These are phyloP conservation scores for Talaromyces verruculosus DNA, from an alignment of 2,329 filamentous ascomycete species.

Conservation along the genomic window DNA sequence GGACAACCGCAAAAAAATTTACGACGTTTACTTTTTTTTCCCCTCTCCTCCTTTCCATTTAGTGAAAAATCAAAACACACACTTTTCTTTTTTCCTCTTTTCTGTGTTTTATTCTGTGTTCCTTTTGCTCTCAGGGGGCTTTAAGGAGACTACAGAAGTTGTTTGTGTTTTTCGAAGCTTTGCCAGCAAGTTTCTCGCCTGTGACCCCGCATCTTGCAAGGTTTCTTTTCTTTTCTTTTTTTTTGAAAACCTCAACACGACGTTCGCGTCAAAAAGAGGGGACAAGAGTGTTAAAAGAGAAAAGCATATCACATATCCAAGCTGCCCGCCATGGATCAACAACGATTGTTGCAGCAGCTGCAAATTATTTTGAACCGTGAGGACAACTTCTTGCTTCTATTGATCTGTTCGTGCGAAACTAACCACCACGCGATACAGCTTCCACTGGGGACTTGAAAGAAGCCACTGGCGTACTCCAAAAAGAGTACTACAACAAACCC, in stretches of 20 bases:
- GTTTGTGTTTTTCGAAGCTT: constrained; percentile 1
- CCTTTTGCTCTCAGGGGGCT: neutral
- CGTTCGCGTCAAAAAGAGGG: constrained; percentile 14
- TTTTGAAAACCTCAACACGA: constrained; percentile 11
- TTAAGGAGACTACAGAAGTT: neutral
- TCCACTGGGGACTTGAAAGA: constrained; percentile 87
- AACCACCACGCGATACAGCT: constrained; percentile 53
- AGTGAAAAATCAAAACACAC: constrained; percentile 3
- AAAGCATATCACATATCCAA: neutral
- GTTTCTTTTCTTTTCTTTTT: constrained; percentile 4
- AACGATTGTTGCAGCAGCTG: constrained; percentile 81
- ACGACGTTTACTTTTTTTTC: constrained; percentile 14
- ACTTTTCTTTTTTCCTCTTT: constrained; percentile 1
- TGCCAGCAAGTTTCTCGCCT: neutral
- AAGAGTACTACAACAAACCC: constrained; percentile 86
- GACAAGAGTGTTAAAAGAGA: neutral
- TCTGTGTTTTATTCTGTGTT: neutral
- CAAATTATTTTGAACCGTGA: constrained; percentile 83
- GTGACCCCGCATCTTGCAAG: constrained; percentile 15
- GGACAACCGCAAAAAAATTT: constrained; percentile 19
- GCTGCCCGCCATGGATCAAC: constrained; percentile 65
- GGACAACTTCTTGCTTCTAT: constrained; percentile 40
- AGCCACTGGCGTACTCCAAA: constrained; percentile 85
- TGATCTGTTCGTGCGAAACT: constrained; percentile 8
- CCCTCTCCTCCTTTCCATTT: neutral